Evolutionary conservation across 208 protist species (phyloP).

Genomic region (Crithidia acanthocephali): DNA sequence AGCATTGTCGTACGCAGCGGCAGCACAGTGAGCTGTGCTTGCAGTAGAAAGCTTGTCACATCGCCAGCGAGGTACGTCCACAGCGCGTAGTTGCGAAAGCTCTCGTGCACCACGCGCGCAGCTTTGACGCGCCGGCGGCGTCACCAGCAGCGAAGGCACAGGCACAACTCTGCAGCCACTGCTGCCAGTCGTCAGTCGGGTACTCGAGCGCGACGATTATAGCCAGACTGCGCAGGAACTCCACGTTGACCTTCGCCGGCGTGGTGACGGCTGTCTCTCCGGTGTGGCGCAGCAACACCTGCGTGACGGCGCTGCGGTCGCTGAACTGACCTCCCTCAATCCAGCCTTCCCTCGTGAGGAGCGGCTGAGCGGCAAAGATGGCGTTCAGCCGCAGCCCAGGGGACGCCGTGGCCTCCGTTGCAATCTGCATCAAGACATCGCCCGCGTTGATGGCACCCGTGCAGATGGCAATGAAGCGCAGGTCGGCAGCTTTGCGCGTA

Average conservation of each 20-base stretch:
- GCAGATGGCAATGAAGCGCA: conserved; percentile 46
- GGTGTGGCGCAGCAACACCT: conserved; percentile 23
- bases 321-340: conserved; percentile 45
- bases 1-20: conserved; percentile 27
- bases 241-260: conserved; percentile 22
- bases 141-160: conserved; percentile 8
- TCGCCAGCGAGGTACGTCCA: conserved; percentile 47
- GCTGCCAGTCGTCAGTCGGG: conserved; percentile 39
- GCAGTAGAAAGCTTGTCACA: conserved; percentile 28
- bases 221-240: conserved; percentile 36
- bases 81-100: conserved; percentile 33
- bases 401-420: conserved; percentile 15
- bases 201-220: conserved; percentile 50
- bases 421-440: conserved; percentile 48
- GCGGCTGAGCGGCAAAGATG: conserved; percentile 48
- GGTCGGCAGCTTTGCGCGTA: conserved; percentile 40
- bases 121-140: background rate
- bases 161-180: conserved; percentile 36
- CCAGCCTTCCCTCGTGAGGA: conserved; percentile 47
- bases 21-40: conserved; percentile 7
- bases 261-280: background rate
- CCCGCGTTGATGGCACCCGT: conserved; percentile 53
- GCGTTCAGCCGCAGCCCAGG: conserved; percentile 48
- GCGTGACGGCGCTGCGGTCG: conserved; percentile 30
- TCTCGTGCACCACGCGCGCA: conserved; percentile 30